Conservation (phyloP, 139 green algal genomes). For the Coelastrella sp. region DNA sequence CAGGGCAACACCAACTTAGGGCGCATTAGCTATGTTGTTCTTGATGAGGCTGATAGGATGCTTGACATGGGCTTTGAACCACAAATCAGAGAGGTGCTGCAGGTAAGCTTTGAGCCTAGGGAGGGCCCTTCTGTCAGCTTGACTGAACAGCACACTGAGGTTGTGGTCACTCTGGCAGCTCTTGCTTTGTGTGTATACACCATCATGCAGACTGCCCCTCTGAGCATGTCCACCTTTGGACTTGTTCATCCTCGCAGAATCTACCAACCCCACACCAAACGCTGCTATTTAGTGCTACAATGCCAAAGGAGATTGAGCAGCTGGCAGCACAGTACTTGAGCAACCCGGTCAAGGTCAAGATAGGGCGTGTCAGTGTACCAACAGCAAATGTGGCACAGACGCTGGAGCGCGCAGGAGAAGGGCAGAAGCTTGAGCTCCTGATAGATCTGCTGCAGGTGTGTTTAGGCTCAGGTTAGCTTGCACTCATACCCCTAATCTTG, state of each 20-base stretch:
- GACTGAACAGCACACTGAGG: not conserved
- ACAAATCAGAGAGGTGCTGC: constrained; percentile 85
- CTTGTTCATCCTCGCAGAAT: constrained; percentile 37
- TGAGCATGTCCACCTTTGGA: not conserved
- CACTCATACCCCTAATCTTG: not conserved
- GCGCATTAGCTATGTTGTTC: constrained; percentile 87
- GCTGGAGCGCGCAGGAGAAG: constrained; percentile 77
- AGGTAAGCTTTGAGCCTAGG: constrained; percentile 11
- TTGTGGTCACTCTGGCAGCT: not conserved
- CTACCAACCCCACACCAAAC: constrained; percentile 82
- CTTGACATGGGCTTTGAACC: constrained; percentile 97
- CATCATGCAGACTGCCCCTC: no score
- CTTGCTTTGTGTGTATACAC: not conserved
- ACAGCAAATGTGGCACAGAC: constrained; percentile 86
- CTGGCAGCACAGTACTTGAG: constrained; percentile 81
- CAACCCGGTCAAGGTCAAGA: constrained; percentile 80
- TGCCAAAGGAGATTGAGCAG: constrained; percentile 90
- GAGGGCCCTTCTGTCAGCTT: no score
- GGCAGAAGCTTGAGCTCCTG: constrained; percentile 77
- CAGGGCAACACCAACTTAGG: constrained; percentile 78
- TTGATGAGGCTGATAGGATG: constrained; percentile 97
- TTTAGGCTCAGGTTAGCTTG: not conserved
- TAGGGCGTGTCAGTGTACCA: constrained; percentile 49
- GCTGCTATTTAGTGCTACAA: constrained; percentile 88
- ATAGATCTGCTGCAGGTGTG: constrained; percentile 65